Conservation (phyloP, 208 protist genomes). For the Trypanosoma melophagium region DNA sequence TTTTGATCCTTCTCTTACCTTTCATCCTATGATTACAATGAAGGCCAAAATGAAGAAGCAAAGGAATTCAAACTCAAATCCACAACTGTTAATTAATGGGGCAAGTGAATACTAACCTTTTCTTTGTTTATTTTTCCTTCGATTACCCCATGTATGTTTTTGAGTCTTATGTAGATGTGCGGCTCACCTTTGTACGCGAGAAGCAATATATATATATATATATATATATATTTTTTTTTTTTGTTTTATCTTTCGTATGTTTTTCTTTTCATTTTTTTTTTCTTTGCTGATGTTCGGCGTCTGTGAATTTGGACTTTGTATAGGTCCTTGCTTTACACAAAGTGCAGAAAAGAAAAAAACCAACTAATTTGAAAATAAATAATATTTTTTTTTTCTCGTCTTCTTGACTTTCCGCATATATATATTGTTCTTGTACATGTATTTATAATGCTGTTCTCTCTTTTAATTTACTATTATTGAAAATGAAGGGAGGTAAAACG, state of each 20-base stretch:
- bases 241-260: neutral
- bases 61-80: neutral
- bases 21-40: conserved; percentile 10
- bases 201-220: no score
- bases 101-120: neutral
- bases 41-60: neutral
- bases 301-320: no score
- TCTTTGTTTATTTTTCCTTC: neutral
- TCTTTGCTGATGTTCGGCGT: no score
- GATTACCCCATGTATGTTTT: neutral
- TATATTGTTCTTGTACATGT: neutral
- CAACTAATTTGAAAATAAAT: neutral
- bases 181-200: no score
- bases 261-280: neutral
- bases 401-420: neutral
- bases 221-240: no score
- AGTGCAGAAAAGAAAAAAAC: conserved; percentile 5
- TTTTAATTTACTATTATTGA: conserved; percentile 19
- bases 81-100: neutral
- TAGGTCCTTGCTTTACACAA: no score
- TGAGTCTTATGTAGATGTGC: neutral
- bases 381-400: neutral
- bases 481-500: neutral
- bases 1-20: conserved; percentile 5
- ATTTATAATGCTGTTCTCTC: no score